phyloP scores from a whole-genome alignment of 2,329 filamentous ascomycete genomes.

The Epichloe sylvatica region DNA sequence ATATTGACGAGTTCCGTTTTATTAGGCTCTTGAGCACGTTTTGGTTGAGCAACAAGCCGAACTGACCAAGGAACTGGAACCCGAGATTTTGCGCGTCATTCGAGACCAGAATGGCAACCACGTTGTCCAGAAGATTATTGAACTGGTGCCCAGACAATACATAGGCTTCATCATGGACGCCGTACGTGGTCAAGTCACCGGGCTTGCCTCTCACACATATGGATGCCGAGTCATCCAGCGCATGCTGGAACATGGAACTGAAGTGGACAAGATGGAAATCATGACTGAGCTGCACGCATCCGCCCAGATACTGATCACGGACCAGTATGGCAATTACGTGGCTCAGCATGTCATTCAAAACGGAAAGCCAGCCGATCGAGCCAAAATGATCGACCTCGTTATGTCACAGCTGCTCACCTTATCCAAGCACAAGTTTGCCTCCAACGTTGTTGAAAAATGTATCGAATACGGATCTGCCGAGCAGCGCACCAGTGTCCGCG shows the following conservation, averaged over 20 bases:
- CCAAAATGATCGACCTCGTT: slow-evolving; percentile 60
- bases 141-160: slow-evolving; percentile 60
- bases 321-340: slow-evolving; percentile 94
- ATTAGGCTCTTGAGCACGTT: slow-evolving; percentile 75
- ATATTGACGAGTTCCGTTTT: neutral
- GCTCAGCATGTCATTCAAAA: slow-evolving; percentile 80
- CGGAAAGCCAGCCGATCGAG: slow-evolving; percentile 58
- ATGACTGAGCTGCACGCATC: slow-evolving; percentile 66
- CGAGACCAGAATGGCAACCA: slow-evolving; percentile 90
- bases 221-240: slow-evolving; percentile 89
- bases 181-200: slow-evolving; percentile 60
- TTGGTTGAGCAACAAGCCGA: slow-evolving; percentile 81
- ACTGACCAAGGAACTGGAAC: slow-evolving; percentile 70
- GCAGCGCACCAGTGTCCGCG: slow-evolving; percentile 57
- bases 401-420: slow-evolving; percentile 56
- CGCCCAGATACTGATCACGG: slow-evolving; percentile 58
- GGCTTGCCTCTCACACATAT: slow-evolving; percentile 65
- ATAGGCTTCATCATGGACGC: slow-evolving; percentile 76
- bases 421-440: slow-evolving; percentile 92
- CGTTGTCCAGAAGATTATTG: slow-evolving; percentile 87
- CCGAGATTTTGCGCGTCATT: slow-evolving; percentile 61
- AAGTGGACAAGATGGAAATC: slow-evolving; percentile 55
- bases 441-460: slow-evolving; percentile 93
- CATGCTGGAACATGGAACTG: slow-evolving; percentile 70
- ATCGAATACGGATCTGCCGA: slow-evolving; percentile 56